phyloP scores from a whole-genome alignment of 2,329 filamentous ascomycete genomes.

The Lachnellula suecica region DNA sequence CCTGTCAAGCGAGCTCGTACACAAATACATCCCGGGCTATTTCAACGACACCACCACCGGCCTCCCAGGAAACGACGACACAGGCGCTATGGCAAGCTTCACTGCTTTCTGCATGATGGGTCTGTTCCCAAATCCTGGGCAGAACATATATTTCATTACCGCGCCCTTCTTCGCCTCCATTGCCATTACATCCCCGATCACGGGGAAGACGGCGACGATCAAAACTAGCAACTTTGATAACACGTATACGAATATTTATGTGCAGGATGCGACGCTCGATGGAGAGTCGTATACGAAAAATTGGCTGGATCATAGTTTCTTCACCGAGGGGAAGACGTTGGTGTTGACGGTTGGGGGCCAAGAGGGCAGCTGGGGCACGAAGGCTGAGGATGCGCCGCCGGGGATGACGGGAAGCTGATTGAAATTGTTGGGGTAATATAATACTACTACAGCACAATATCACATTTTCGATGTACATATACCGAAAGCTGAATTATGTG shows the following conservation, averaged over 20 bases:
- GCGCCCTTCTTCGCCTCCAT: constrained; percentile 65
- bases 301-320: constrained; percentile 70
- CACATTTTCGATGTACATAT: too few species aligned
- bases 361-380: constrained; percentile 66
- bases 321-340: constrained; percentile 61
- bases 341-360: constrained; percentile 58
- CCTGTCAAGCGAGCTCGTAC: constrained; percentile 51
- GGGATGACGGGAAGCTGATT: constrained; percentile 3
- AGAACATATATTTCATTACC: constrained; percentile 69
- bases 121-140: constrained; percentile 67
- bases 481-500: too few species aligned
- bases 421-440: too few species aligned
- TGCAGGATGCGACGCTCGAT: constrained; percentile 64
- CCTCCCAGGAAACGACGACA: constrained; percentile 70
- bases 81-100: constrained; percentile 55
- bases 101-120: constrained; percentile 31
- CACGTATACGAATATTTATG: constrained; percentile 55
- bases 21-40: constrained; percentile 63
- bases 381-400: constrained; percentile 56
- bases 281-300: constrained; percentile 61
- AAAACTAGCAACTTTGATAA: constrained; percentile 63
- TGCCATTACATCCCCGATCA: constrained; percentile 55
- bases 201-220: constrained; percentile 58
- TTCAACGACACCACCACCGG: constrained; percentile 60
- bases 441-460: too few species aligned